phyloP scores from a whole-genome alignment of 768 basidiomycete species.

The Auricularia sp. region DNA sequence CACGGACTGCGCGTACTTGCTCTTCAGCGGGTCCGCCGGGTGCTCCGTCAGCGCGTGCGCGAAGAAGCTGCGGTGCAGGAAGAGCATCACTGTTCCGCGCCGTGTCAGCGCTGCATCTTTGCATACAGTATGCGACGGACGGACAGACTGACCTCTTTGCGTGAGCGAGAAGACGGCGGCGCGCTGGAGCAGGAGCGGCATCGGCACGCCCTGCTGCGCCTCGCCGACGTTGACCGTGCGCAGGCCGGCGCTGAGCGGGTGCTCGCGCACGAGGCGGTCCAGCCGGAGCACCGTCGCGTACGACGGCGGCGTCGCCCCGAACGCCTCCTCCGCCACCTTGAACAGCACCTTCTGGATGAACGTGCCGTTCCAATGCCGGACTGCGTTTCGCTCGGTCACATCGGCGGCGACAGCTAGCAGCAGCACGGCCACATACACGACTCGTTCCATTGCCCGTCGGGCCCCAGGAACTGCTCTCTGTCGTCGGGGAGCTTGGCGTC shows the following conservation, averaged over 20 bases:
- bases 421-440: slow-evolving; percentile 37
- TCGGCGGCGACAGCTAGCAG: slow-evolving; percentile 17
- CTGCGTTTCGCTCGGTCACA: slow-evolving; percentile 46
- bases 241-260: not conserved
- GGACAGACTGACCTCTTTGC: not conserved
- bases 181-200: slow-evolving; percentile 1
- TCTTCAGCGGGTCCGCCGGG: slow-evolving; percentile 63
- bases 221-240: not conserved
- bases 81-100: slow-evolving; percentile 43
- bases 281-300: slow-evolving; percentile 60
- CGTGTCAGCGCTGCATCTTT: too few relatives aligned
- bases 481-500: slow-evolving; percentile 55
- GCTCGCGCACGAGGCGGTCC: slow-evolving; percentile 21
- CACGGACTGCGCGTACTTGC: slow-evolving; percentile 66
- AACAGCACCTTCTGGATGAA: slow-evolving; percentile 63
- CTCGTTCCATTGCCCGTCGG: slow-evolving; percentile 22
- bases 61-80: slow-evolving; percentile 65
- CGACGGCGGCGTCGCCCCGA: slow-evolving; percentile 59
- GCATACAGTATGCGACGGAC: not conserved
- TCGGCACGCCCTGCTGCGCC: not conserved
- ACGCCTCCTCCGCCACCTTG: slow-evolving; percentile 59
- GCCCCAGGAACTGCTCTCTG: slow-evolving; percentile 38
- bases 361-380: slow-evolving; percentile 60
- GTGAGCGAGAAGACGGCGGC: not conserved
- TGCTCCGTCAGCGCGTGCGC: slow-evolving; percentile 64